These are phyloP conservation scores for Exophiala sideris DNA, from an alignment of 2,329 filamentous ascomycete species.

Conservation along the genomic window DNA sequence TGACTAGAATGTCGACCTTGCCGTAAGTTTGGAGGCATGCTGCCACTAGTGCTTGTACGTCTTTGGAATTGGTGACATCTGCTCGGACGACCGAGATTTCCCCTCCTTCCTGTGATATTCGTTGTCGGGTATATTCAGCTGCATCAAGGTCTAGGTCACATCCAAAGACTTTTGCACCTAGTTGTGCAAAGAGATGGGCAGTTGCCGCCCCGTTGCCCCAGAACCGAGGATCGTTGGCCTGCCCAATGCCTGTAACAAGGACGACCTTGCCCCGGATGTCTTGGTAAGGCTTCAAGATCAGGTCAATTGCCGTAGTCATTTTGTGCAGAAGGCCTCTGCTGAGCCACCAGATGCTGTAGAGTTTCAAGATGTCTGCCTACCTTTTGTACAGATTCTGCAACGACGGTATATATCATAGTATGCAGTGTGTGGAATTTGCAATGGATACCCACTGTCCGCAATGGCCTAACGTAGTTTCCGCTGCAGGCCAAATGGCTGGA, in stretches of 20 bases:
- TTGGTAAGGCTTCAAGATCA: too few relatives aligned
- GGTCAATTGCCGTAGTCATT: too few relatives aligned
- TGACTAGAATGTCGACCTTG: conserved; percentile 56
- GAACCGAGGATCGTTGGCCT: conserved; percentile 40
- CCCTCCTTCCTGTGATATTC: conserved; percentile 37
- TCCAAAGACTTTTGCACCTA: conserved; percentile 51
- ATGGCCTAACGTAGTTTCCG: too few relatives aligned
- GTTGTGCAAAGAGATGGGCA: conserved; percentile 46
- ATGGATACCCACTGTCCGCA: too few relatives aligned
- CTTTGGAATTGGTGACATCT: conserved; percentile 52
- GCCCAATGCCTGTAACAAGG: conserved; percentile 33
- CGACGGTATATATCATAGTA: too few relatives aligned
- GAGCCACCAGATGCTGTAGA: too few relatives aligned
- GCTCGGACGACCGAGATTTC: conserved; percentile 42
- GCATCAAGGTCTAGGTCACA: conserved; percentile 47
- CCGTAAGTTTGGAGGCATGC: conserved; percentile 53
- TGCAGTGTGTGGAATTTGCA: too few relatives aligned
- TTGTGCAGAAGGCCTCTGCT: too few relatives aligned
- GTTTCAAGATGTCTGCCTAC: too few relatives aligned
- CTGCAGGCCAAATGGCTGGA: too few relatives aligned
- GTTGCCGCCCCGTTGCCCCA: conserved; percentile 54
- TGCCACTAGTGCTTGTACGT: conserved; percentile 53
- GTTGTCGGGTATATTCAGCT: conserved; percentile 39
- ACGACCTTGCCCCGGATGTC: too few relatives aligned
- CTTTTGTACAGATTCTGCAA: too few relatives aligned